Evolutionary conservation across 208 protist genomes (phyloP).

Genomic region (Trypanosoma cruzi): DNA sequence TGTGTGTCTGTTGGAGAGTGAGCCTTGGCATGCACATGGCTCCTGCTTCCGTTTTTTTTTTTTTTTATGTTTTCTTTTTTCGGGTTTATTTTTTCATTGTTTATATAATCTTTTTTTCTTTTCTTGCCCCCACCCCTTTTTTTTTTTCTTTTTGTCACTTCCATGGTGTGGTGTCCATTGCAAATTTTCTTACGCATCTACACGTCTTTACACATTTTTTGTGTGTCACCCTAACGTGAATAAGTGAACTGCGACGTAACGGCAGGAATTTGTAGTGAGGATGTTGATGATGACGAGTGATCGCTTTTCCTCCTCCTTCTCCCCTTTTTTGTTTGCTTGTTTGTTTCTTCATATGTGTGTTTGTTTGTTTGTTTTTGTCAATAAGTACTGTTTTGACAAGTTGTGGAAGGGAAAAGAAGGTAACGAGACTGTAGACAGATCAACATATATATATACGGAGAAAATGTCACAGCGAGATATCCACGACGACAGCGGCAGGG

Average conservation of each 20-base stretch:
- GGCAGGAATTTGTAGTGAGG: too few species aligned
- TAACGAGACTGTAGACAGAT: neutral
- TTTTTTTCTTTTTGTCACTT: neutral
- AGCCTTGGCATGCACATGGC: neutral
- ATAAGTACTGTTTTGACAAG: constrained; percentile 13
- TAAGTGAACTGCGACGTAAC: neutral
- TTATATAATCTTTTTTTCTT: neutral
- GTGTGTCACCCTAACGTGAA: too few species aligned
- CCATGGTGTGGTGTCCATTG: too few species aligned
- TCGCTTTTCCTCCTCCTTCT: neutral
- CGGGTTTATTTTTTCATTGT: neutral
- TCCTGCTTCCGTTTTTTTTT: neutral
- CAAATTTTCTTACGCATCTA: too few species aligned
- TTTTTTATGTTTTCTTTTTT: neutral
- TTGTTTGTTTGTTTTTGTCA: neutral
- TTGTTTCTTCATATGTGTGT: neutral
- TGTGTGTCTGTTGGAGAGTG: neutral
- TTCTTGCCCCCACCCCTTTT: neutral
- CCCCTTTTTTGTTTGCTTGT: neutral
- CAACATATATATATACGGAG: neutral
- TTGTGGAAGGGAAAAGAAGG: constrained; percentile 2
- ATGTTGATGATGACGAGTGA: neutral
- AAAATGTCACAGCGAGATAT: constrained; percentile 1
- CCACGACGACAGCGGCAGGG: neutral
- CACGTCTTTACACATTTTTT: too few species aligned